Conservation (phyloP, 1,139 yeast genomes). For the Protomyces inouyei region DNA sequence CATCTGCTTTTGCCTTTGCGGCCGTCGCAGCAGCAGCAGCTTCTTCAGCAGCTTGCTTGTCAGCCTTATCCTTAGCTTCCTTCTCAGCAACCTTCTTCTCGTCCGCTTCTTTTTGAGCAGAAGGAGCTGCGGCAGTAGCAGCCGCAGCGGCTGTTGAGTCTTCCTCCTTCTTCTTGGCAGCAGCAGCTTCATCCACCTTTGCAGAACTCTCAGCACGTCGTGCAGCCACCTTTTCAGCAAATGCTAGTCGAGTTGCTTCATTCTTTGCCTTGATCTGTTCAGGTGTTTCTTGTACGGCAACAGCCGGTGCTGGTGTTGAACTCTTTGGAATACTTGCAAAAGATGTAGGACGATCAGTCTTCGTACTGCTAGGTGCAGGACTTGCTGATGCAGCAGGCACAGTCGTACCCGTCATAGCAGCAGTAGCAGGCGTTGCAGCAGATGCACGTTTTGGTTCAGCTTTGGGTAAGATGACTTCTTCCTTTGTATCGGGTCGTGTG, state of each 20-base stretch:
- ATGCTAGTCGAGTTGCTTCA: constrained; percentile 17
- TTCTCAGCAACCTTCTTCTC: constrained; percentile 26
- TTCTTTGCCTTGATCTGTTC: constrained; percentile 22
- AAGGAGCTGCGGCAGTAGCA: constrained; percentile 32
- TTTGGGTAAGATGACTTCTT: constrained; percentile 34
- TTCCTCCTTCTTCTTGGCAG: constrained; percentile 23
- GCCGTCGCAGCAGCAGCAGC: constrained; percentile 17
- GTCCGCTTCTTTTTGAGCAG: constrained; percentile 29
- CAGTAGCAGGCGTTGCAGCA: not conserved
- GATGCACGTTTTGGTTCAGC: constrained; percentile 24
- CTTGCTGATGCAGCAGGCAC: not conserved
- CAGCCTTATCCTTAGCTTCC: constrained; percentile 32
- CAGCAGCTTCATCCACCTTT: constrained; percentile 12
- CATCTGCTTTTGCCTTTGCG: constrained; percentile 26
- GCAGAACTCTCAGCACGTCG: constrained; percentile 1
- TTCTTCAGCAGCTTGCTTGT: constrained; percentile 26
- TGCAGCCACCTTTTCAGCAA: constrained; percentile 13
- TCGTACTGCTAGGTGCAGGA: not conserved
- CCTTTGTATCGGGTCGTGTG: constrained; percentile 33
- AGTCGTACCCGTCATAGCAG: not conserved
- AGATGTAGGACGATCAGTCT: constrained; percentile 20
- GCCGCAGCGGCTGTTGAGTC: constrained; percentile 31
- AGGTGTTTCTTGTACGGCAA: constrained; percentile 2
- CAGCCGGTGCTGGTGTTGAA: not conserved
- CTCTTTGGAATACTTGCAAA: constrained; percentile 15